phyloP scores from a whole-genome alignment of 1,139 yeast species.

The Diutina sp. region DNA sequence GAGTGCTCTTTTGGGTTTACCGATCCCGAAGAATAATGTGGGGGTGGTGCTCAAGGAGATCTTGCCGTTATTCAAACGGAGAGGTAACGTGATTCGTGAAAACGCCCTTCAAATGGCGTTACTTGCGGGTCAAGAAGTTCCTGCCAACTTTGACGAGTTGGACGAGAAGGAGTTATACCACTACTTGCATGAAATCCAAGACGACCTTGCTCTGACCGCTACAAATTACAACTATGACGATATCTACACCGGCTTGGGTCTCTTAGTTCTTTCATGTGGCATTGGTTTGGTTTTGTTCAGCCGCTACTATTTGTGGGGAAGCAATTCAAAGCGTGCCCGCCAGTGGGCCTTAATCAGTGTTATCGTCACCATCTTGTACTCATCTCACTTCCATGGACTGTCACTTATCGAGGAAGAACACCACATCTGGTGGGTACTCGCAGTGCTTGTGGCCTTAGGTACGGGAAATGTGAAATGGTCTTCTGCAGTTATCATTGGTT shows the following conservation, averaged over 20 bases:
- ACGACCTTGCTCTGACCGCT: not conserved
- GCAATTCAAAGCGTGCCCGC: not conserved
- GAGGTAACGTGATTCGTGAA: constrained; percentile 30
- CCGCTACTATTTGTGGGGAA: not conserved
- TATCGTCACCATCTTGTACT: constrained; percentile 18
- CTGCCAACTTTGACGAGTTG: not conserved
- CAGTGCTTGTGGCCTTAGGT: constrained; percentile 13
- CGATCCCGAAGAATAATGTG: constrained; percentile 76
- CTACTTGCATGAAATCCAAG: not conserved
- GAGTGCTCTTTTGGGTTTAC: constrained; percentile 58
- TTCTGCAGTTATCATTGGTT: constrained; percentile 20
- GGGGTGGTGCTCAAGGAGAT: constrained; percentile 59
- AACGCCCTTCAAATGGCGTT: constrained; percentile 18
- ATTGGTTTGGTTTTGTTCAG: not conserved
- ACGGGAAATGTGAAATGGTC: not conserved
- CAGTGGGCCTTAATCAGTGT: not conserved
- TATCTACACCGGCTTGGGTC: not conserved
- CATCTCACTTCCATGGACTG: constrained; percentile 68
- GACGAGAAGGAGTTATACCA: not conserved
- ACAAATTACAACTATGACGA: not conserved
- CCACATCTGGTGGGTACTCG: constrained; percentile 87
- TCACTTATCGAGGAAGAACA: constrained; percentile 96
- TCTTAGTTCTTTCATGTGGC: not conserved
- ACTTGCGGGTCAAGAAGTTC: not conserved
- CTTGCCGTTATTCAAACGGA: constrained; percentile 40